Evolutionary conservation across 805 yeast genomes (phyloP), one percentile per base, ranked within the genome.

Genomic region (Candida tallmaniae): DNA sequence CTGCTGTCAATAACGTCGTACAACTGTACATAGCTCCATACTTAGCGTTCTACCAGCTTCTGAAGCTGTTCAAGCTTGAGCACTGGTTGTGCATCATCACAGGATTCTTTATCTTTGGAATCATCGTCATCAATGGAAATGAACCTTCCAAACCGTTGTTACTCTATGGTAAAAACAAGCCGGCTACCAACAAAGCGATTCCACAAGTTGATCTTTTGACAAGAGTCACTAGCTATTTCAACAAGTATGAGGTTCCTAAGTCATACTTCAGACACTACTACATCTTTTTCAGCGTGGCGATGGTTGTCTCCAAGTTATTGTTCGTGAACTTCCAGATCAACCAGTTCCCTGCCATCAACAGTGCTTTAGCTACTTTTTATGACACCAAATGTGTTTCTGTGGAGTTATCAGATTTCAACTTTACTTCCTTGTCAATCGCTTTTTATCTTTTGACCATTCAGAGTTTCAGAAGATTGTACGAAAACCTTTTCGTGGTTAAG

Each of bases 221-320:
- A 4, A 19, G 22, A 6, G 3, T 33, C 22, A 18, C 30, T 6
- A 26, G 24, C 6, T 21, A 22, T 4, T 25, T 62, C 1, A 40
- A 54, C 7, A 48, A 50, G 7, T 36, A 65, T 10, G 74, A 76
- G 9, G 80, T 81, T 0, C 84, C 87, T 0, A 83, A 80, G 48
- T 42, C 67, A 9, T 76, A 70, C 68, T 83, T 83, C 47, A 47
- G 60, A 2, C 87, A 83, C 47, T 83, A 77, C 45, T 83, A 83
- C 52, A 38, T 73, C 4, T 31, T 74, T 12, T 68, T 78, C 12
- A 46, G 65, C 1, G 18, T 52, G 0, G 28, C 23, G 28, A 23
- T 26, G 35, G 17, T 34, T 28, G 13, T 35, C 27, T 18, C 15
- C 16, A 23, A 34, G 12, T 27, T 24, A 7, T 16, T 38, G 2